phyloP scores from a whole-genome alignment of 1,139 yeast genomes.

The Fermentozyma sake region DNA sequence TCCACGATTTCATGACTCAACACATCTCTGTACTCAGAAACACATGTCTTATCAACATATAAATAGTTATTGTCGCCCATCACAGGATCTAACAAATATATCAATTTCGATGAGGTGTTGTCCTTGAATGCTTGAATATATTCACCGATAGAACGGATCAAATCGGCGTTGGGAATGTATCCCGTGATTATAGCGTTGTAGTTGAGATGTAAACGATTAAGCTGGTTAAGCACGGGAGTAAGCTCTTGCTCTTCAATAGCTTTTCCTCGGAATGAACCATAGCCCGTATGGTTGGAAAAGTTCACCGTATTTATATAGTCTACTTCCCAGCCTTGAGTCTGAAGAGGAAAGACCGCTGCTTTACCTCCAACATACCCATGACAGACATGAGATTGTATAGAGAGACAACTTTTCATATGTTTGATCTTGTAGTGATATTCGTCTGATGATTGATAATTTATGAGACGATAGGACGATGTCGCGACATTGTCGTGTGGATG shows the following conservation, averaged over 20 bases:
- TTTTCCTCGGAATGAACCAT: constrained; percentile 34
- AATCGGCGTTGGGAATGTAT: constrained; percentile 31
- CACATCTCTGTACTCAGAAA: constrained; percentile 59
- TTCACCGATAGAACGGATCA: constrained; percentile 18
- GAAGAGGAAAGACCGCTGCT: constrained; percentile 41
- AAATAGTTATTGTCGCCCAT: constrained; percentile 87
- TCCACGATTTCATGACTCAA: constrained; percentile 51
- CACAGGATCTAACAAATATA: constrained; percentile 90
- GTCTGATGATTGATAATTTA: constrained; percentile 1
- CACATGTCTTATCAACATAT: constrained; percentile 70
- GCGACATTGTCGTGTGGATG: background rate
- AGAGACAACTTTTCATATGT: constrained; percentile 19
- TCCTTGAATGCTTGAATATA: constrained; percentile 10
- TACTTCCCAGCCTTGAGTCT: constrained; percentile 42
- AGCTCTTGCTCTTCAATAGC: constrained; percentile 8
- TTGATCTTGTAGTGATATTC: constrained; percentile 1
- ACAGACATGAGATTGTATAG: constrained; percentile 42
- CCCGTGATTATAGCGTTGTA: constrained; percentile 22
- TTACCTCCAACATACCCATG: constrained; percentile 46
- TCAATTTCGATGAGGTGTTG: constrained; percentile 15
- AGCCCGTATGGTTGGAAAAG: constrained; percentile 45
- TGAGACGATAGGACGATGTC: background rate
- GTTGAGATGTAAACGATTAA: constrained; percentile 2
- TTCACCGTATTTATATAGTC: constrained; percentile 40
- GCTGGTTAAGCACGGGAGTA: constrained; percentile 5